Conservation (phyloP, 169 alveolate species). For the Plasmodium reichenowi region DNA sequence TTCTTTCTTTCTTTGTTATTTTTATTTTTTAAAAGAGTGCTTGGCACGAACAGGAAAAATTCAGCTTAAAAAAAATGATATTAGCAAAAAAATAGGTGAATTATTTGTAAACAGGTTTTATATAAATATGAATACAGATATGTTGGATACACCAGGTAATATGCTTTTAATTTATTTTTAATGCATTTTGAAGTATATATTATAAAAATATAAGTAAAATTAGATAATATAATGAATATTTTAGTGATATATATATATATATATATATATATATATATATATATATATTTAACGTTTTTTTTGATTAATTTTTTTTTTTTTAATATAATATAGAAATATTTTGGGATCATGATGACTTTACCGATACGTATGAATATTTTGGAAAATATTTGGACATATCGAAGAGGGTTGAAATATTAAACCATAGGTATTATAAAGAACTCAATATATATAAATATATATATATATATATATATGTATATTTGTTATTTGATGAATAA, state of each 20-base stretch:
- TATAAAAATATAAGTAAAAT: neutral
- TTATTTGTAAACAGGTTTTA: slow-evolving; percentile 88
- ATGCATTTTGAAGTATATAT: neutral
- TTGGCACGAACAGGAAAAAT: slow-evolving; percentile 88
- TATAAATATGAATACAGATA: slow-evolving; percentile 88
- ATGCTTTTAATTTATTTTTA: neutral
- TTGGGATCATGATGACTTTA: slow-evolving; percentile 91
- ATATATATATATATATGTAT: neutral
- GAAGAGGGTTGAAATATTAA: slow-evolving; percentile 88
- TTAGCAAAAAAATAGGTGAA: slow-evolving; percentile 88
- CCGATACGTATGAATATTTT: slow-evolving; percentile 85
- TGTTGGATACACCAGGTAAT: slow-evolving; percentile 89
- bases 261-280: neutral
- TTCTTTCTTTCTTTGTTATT: neutral
- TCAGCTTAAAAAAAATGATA: slow-evolving; percentile 86
- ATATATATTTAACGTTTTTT: neutral
- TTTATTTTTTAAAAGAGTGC: slow-evolving; percentile 78
- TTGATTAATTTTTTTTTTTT: neutral
- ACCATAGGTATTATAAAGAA: slow-evolving; percentile 82
- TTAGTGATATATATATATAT: neutral
- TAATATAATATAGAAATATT: slow-evolving; percentile 80
- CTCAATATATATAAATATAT: neutral
- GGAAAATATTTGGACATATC: slow-evolving; percentile 89
- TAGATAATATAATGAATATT: neutral
- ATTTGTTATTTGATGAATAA: neutral